Evolutionary conservation across 2,329 filamentous ascomycete species (phyloP), one percentile per base, ranked within the genome.

Genomic region (Aspergillus sclerotialis): DNA sequence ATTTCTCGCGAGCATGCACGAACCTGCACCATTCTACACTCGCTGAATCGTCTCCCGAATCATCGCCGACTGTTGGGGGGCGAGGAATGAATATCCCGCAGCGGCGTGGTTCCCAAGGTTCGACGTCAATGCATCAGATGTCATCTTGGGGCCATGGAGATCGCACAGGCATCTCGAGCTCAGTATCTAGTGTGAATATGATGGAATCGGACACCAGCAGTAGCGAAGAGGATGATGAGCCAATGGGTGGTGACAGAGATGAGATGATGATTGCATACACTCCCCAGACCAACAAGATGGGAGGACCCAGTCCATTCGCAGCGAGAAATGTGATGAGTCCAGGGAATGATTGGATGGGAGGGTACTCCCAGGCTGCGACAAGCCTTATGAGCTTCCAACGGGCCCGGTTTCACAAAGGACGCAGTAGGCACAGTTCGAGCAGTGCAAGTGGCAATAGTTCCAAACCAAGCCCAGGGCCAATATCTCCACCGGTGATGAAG

Each of bases 11-110:
- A 47, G 89, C 89, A 8, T 92, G 87, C 42, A 95, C 90, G 8
- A 94, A 89, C 56, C 72, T 98, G 14, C 92, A 96, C 63, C 92
- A 96, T 61, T 95, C 90, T 11, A 96, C 85, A 0, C 75, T 96
- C 7, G 89, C 90, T 36, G 86, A 94, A 57, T 84, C 85, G 1
- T 92, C 85, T 4, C 88, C 89, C 3, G 88, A 94, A 58, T 92
- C 87, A 0, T 95, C 89, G 1, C 92, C 92, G 1, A 89, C 82
- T 9, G 81, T 92, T 35, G 80, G 80, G 33, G 80, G 82, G 26
- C 78, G 83, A 43, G 73, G 72, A 2, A 69, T 80, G 55, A 69
- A 68, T 38, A 80, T 80, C 35, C 76, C 77, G 3, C 63, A 68
- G 25, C 65, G 75, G 33, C 75, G 71, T 37, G 58, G 61, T 44